Base-by-base conservation (phyloP, 768 basidiomycete genomes). In the Suillus placidus region DNA sequence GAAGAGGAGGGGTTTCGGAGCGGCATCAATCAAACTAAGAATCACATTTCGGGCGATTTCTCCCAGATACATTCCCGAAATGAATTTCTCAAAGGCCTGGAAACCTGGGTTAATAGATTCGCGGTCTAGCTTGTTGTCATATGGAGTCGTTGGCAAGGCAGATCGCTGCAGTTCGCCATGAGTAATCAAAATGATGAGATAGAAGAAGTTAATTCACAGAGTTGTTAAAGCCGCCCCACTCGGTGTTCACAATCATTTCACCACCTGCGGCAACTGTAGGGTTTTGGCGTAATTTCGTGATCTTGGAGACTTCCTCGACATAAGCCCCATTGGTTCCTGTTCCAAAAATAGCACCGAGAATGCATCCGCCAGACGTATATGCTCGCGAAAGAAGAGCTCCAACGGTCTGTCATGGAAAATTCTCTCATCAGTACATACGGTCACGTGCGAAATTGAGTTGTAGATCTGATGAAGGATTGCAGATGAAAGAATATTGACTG, bases 261-360 rank as follows among this genome's bases (percentile, higher is more conserved):
- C 89, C 92, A 6, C 88, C 90, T 38, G 85, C 81, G 10, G 82
- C 79, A 12, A 82, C 85, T 7, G 84, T 86, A 32, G 86, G 80
- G 51, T 79, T 83, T 63, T 92, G 88, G 20, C 85, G 86, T 9
- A 97, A 83, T 77, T 99, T 99, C 47, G 83, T 88, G 73, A 99
- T 89, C 60, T 94, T 95, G 60, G 86, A 83, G 37, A 95, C 81
- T 69, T 92, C 84, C 76, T 99, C 97, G 58, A 99, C 87, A 78
- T 97, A 99, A 13, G 97, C 97, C 37, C 97, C 97, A 73, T 99
- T 99, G 6, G 97, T 99, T 20, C 97, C 97, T 0, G 97, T 99
- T 32, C 97, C 97, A 74, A 99, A 99, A 72, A 99, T 99, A 63
- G 91, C 91, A 56, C 91, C 92, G 40, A 96, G 85, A 18, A 95